A percentile compares a stretch with the other conserved stretches of the same genome.
Evolutionary conservation across 1,284 basidiomycete genomes (phyloP).

Genomic region (Hemileia vastatrix): DNA sequence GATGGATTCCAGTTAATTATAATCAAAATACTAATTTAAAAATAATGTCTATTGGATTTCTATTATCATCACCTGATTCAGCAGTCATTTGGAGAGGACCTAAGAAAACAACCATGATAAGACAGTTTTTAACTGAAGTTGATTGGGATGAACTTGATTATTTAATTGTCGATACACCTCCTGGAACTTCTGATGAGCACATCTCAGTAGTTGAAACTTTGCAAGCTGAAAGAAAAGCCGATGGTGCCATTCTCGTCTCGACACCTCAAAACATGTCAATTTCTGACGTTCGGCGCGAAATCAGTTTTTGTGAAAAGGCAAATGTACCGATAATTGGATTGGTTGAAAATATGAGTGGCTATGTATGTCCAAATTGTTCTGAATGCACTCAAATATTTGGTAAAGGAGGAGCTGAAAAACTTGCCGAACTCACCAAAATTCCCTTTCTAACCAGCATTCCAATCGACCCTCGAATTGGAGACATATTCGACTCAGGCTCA

Average conservation of each 20-base stretch:
- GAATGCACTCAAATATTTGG: slow-evolving; percentile 94
- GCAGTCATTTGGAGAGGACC: slow-evolving; percentile 97
- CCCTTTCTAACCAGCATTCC: too few relatives aligned
- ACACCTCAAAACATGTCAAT: slow-evolving; percentile 95
- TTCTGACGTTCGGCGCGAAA: slow-evolving; percentile 86
- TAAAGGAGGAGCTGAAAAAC: slow-evolving; percentile 77
- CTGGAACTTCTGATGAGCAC: slow-evolving; percentile 97
- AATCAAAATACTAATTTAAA: slow-evolving; percentile 59
- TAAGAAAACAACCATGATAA: slow-evolving; percentile 99
- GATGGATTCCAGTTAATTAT: slow-evolving; percentile 79
- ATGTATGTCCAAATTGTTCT: slow-evolving; percentile 73
- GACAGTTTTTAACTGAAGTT: slow-evolving; percentile 92
- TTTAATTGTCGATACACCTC: slow-evolving; percentile 92
- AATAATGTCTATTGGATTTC: slow-evolving; percentile 95
- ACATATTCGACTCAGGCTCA: too few relatives aligned
- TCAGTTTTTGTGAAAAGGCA: slow-evolving; percentile 64
- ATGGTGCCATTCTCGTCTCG: slow-evolving; percentile 78
- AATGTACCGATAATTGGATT: slow-evolving; percentile 83
- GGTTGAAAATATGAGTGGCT: slow-evolving; percentile 98
- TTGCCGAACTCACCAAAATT: too few relatives aligned
- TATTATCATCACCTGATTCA: slow-evolving; percentile 79
- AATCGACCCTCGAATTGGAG: too few relatives aligned
- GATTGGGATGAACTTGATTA: slow-evolving; percentile 95
- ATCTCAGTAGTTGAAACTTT: slow-evolving; percentile 74
- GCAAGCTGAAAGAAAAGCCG: too few relatives aligned